These are phyloP conservation scores for Fagopyrum homotropicum DNA, from an alignment of 148 eudicot species.

Conservation along the genomic window DNA sequence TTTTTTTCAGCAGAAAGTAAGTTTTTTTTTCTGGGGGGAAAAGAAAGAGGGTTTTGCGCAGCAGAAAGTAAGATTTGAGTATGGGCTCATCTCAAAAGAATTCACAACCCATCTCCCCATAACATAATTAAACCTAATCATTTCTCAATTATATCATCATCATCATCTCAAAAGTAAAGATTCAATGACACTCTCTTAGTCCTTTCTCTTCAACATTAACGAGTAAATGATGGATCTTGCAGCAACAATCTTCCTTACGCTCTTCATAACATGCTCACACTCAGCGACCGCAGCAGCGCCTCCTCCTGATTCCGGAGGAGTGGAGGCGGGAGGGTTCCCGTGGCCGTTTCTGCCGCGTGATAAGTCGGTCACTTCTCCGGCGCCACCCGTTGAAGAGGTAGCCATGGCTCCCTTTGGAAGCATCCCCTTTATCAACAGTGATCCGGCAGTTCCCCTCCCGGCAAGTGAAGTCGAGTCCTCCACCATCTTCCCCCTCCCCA, in stretches of 20 bases:
- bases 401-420: background rate
- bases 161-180: background rate
- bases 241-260: background rate
- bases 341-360: conserved; percentile 11
- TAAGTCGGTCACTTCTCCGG: background rate
- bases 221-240: background rate
- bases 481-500: conserved; percentile 8
- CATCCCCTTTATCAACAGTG: background rate
- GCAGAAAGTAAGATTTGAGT: background rate
- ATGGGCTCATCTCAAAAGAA: background rate
- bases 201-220: too few species aligned
- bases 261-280: conserved; percentile 1
- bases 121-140: background rate
- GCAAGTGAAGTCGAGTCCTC: conserved; percentile 9
- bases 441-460: conserved; percentile 2
- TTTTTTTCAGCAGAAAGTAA: background rate
- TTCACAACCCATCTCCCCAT: background rate
- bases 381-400: background rate
- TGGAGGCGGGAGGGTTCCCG: background rate
- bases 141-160: background rate
- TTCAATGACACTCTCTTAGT: too few species aligned
- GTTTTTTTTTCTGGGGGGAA: background rate
- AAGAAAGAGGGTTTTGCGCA: background rate
- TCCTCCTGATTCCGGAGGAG: background rate
- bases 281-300: background rate